Evolutionary conservation across 495 filamentous ascomycete species (phyloP), one percentile per base, ranked within the genome.

Genomic region (Penicillium cosmopolitanum): DNA sequence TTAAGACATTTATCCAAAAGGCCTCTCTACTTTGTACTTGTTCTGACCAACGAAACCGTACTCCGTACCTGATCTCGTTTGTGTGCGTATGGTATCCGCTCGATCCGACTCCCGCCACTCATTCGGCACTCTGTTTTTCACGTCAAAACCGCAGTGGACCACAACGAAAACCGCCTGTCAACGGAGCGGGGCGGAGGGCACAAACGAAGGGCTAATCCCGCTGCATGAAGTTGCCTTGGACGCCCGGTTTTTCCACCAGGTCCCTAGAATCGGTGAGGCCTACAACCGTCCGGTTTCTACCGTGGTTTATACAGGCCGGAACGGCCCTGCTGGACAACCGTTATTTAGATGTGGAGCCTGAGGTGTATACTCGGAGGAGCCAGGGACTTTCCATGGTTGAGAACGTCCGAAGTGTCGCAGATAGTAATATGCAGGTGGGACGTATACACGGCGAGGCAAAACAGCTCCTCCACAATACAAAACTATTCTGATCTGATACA

Each of bases 251-350:
- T 25, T 48, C 21, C 19, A 35, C 18, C 8, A 35, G 12, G 23
- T 42, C 15, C 10, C 43, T 8, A 50, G n/a, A 55, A 51, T 44
- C 19, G 11, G 58, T 56, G 11, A 40, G 5, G n/a, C 48, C 46
- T 55, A 25, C 11, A 33, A n/a, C 16, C 23, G 48, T 36, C 33
- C 13, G 33, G 31, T 25, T 43, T 15, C 36, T 55, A 64, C 67
- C 65, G 61, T 68, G 65, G 67, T 66, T 66, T 51, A 50, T 62
- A 19, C 11, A 19, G 34, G 16, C 56, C 67, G 67, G 67, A 51
- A 61, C 67, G 65, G 65, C 62, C 67, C 67, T 68, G 60, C 54
- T 52, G 19, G n/a, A 64, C 35, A 67, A 66, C 67, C 67, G 62
- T 58, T 67, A 57, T 63, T 63, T 48, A 50, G 18, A 54, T 18